These are phyloP conservation scores for Cladorrhinum samala DNA, from an alignment of 495 filamentous ascomycete species.

Conservation along the genomic window DNA sequence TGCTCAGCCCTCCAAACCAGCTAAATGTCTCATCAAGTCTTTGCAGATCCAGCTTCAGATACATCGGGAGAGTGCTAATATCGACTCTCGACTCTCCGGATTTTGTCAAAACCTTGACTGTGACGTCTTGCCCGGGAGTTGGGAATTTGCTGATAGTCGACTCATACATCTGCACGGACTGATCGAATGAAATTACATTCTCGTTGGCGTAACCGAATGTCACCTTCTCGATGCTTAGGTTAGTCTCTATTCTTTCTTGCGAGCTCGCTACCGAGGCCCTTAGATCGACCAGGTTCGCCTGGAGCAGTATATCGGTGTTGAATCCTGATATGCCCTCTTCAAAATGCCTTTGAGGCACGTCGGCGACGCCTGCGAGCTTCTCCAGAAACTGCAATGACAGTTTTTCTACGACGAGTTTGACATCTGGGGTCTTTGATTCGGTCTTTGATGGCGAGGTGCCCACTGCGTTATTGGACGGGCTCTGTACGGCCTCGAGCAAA, in stretches of 20 bases:
- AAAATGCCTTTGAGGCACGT: slow-evolving; percentile 33
- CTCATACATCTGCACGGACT: slow-evolving; percentile 58
- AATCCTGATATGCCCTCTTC: slow-evolving; percentile 24
- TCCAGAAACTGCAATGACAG: slow-evolving; percentile 62
- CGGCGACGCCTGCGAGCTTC: slow-evolving; percentile 45
- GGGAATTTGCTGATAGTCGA: slow-evolving; percentile 56
- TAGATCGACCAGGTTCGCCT: slow-evolving; percentile 42
- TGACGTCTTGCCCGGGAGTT: slow-evolving; percentile 57
- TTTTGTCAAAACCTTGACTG: slow-evolving; percentile 51
- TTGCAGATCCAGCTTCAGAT: slow-evolving; percentile 70
- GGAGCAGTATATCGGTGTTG: slow-evolving; percentile 45
- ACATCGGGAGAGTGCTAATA: slow-evolving; percentile 77
- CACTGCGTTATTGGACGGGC: slow-evolving; percentile 16
- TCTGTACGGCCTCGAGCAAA: slow-evolving; percentile 41
- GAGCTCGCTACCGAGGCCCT: slow-evolving; percentile 29
- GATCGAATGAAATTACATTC: slow-evolving; percentile 68
- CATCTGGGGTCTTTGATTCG: slow-evolving; percentile 26
- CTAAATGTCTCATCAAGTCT: slow-evolving; percentile 78
- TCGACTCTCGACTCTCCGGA: slow-evolving; percentile 51
- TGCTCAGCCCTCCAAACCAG: slow-evolving; percentile 88
- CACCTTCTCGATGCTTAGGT: slow-evolving; percentile 57
- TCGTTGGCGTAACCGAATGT: slow-evolving; percentile 67
- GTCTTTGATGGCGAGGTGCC: slow-evolving; percentile 20
- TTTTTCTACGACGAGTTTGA: slow-evolving; percentile 48
- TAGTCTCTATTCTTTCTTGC: slow-evolving; percentile 32